Evolutionary conservation across 352 stramenopile species (phyloP).

Genomic region (Phytophthora constricta): DNA sequence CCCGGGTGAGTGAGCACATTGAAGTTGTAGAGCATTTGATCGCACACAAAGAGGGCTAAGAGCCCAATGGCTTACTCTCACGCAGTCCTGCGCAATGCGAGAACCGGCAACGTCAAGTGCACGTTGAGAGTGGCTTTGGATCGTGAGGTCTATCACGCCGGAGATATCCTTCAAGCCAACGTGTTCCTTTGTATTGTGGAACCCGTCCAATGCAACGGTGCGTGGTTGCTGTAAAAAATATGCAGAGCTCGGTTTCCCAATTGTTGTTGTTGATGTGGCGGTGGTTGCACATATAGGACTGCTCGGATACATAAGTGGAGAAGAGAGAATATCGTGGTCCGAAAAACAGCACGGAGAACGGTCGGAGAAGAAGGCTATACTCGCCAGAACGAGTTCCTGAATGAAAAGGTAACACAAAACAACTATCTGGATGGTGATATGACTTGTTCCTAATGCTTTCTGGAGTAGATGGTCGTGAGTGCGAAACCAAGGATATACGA

Average conservation of each 20-base stretch:
- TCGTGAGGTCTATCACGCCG: conserved; percentile 16
- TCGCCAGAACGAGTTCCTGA: conserved; percentile 24
- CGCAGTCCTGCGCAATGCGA: conserved; percentile 12
- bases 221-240: neutral
- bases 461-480: conserved; percentile 12
- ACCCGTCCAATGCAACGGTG: conserved; percentile 22
- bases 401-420: conserved; percentile 16
- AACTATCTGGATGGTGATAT: too few relatives aligned
- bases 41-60: too few relatives aligned
- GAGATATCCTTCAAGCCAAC: conserved; percentile 23
- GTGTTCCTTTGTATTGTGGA: conserved; percentile 22
- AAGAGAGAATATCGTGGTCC: conserved; percentile 21
- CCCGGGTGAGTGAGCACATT: too few relatives aligned
- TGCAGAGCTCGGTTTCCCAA: conserved; percentile 2
- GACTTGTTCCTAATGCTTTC: neutral
- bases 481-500: conserved; percentile 22
- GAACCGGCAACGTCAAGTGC: conserved; percentile 20
- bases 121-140: conserved; percentile 21
- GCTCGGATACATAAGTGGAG: conserved; percentile 4
- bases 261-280: too few relatives aligned
- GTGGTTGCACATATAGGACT: neutral
- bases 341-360: conserved; percentile 6
- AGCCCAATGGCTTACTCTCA: conserved; percentile 8
- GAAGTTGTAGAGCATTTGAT: too few relatives aligned
- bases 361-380: conserved; percentile 8